Evolutionary conservation across 2,329 filamentous ascomycete genomes (phyloP).

Genomic region (Microsporum ferrugineum): DNA sequence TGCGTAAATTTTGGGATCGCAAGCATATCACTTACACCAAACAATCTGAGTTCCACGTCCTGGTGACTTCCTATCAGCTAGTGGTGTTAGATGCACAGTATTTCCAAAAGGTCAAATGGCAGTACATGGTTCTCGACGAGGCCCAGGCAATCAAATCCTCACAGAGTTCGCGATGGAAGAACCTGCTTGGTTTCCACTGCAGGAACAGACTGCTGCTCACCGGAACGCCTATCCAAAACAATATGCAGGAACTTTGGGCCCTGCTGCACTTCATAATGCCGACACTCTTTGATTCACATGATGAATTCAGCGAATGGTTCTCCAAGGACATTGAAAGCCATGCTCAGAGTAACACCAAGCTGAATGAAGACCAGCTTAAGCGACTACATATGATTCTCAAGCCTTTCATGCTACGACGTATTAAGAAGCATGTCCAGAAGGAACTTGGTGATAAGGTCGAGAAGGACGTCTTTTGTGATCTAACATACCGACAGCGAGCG

Average conservation of each 20-base stretch:
- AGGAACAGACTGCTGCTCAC: conserved; percentile 91
- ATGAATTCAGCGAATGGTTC: conserved; percentile 44
- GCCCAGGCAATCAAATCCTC: conserved; percentile 91
- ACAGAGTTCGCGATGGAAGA: conserved; percentile 90
- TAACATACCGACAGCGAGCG: conserved; percentile 89
- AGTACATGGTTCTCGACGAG: conserved; percentile 95
- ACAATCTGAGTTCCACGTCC: conserved; percentile 87
- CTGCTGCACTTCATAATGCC: conserved; percentile 91
- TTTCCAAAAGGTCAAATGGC: conserved; percentile 24
- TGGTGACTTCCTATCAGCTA: conserved; percentile 93
- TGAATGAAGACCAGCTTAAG: conserved; percentile 95
- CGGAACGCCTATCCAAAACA: conserved; percentile 93
- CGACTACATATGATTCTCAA: conserved; percentile 98
- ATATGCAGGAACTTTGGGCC: conserved; percentile 87
- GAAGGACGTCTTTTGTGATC: conserved; percentile 86
- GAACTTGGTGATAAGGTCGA: conserved; percentile 99
- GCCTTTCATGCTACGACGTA: conserved; percentile 97
- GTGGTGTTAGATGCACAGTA: conserved; percentile 94
- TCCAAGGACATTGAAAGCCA: conserved; percentile 76
- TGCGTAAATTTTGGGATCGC: conserved; percentile 98
- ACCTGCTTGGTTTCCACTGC: conserved; percentile 80
- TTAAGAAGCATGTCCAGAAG: conserved; percentile 99
- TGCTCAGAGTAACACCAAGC: conserved; percentile 96
- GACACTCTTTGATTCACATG: conserved; percentile 66
- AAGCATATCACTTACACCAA: conserved; percentile 93